phyloP scores from a whole-genome alignment of 805 yeast species.

The Schizosaccharomyces osmophilus region DNA sequence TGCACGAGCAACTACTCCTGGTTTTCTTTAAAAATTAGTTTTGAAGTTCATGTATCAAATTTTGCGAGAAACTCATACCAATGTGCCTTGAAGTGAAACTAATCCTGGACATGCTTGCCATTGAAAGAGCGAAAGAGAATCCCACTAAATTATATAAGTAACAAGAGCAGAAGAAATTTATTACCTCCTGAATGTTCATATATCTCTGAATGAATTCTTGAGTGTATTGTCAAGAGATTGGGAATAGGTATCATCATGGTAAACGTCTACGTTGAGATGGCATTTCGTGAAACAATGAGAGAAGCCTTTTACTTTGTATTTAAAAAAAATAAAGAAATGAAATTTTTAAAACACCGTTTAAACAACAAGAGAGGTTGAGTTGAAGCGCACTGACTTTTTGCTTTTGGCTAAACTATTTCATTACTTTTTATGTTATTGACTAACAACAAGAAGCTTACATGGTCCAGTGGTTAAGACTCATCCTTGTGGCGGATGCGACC shows the following conservation, averaged over 20 bases:
- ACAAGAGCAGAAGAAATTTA: background rate
- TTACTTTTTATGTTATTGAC: no score
- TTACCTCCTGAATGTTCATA: background rate
- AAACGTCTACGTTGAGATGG: no score
- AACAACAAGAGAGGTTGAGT: no score
- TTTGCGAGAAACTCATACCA: background rate
- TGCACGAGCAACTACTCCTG: background rate
- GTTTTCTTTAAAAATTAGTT: background rate
- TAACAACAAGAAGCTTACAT: no score
- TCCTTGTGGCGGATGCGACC: background rate
- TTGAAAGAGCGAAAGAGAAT: background rate
- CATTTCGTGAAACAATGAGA: no score
- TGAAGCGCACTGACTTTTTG: no score
- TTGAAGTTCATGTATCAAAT: no score
- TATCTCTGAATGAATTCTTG: background rate
- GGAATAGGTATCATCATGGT: no score
- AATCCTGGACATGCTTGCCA: background rate
- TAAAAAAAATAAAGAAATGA: no score
- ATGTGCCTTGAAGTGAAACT: background rate
- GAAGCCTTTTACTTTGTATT: no score
- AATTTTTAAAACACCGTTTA: no score
- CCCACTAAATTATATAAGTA: background rate
- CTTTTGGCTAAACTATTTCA: no score
- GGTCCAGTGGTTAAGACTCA: background rate
- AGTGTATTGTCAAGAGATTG: background rate